Evolutionary conservation across 345 rosid species (phyloP).

Genomic region (Citrus hindsii): DNA sequence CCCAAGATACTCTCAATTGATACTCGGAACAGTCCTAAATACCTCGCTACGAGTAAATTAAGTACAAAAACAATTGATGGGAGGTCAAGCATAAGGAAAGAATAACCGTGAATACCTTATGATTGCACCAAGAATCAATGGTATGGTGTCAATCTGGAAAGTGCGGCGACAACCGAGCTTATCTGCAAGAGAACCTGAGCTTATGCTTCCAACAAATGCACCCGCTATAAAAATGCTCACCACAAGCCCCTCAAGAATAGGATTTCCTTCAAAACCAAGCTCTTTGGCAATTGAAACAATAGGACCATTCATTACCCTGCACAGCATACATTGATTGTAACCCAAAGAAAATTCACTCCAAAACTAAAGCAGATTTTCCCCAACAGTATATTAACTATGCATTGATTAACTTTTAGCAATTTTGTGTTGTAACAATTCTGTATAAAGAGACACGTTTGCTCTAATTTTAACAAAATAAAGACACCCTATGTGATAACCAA

Average conservation of each 20-base stretch:
- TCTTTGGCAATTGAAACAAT: conserved; percentile 66
- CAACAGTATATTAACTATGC: background rate
- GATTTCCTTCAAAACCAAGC: conserved; percentile 69
- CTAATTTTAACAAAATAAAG: background rate
- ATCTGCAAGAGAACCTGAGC: conserved; percentile 54
- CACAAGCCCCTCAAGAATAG: conserved; percentile 70
- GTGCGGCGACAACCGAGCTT: conserved; percentile 67
- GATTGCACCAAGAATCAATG: conserved; percentile 64
- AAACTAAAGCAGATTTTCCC: background rate
- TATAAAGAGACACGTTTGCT: too few relatives aligned
- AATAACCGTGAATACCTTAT: conserved; percentile 37
- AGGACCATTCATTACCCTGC: conserved; percentile 87
- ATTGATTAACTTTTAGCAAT: too few relatives aligned
- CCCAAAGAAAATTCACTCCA: background rate
- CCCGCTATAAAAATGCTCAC: conserved; percentile 83
- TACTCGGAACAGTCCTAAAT: background rate
- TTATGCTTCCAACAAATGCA: conserved; percentile 72
- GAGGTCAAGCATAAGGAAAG: background rate
- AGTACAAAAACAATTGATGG: background rate
- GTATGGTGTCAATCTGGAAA: conserved; percentile 55
- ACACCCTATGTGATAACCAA: conserved; percentile 83
- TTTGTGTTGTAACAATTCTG: too few relatives aligned
- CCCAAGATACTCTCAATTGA: background rate
- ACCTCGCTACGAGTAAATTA: background rate
- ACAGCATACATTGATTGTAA: conserved; percentile 3